Evolutionary conservation across 1,284 basidiomycete species (phyloP).

Genomic region (Ceratobasidium sp.): DNA sequence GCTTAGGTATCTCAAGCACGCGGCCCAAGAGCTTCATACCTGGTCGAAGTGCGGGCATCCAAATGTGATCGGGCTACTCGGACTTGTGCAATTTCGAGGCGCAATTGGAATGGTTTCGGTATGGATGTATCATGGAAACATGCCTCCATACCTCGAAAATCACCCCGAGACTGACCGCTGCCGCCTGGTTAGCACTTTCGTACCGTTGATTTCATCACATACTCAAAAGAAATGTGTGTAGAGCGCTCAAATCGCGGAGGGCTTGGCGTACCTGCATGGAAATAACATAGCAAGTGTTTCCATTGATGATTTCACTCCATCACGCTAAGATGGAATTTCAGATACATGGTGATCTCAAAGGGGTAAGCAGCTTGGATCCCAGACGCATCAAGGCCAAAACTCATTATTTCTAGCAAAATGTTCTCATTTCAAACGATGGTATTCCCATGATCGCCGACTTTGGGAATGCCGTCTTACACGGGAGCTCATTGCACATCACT

Average conservation of each 20-base stretch:
- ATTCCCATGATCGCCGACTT: conserved; percentile 9
- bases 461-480: conserved; percentile 7
- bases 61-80: neutral
- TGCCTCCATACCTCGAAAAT: neutral
- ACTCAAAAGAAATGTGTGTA: neutral
- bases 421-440: neutral
- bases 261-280: conserved; percentile 7
- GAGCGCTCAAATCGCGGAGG: neutral
- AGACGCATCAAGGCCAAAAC: no score
- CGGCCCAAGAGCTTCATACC: conserved; percentile 7
- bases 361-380: no score
- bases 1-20: no score
- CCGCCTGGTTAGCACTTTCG: neutral
- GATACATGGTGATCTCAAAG: neutral
- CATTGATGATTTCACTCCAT: no score
- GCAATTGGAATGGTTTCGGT: neutral
- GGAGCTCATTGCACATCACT: neutral
- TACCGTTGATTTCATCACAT: neutral
- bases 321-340: no score
- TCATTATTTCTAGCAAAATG: conserved; percentile 5
- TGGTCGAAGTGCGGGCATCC: conserved; percentile 4
- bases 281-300: neutral
- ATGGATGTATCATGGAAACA: neutral
- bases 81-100: neutral
- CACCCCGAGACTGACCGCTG: conserved; percentile 1